Percentiles rank a stretch among this genome's conserved stretches.
Evolutionary conservation across 2,329 filamentous ascomycete genomes (phyloP).

Genomic region (Venturiaceae sp.): DNA sequence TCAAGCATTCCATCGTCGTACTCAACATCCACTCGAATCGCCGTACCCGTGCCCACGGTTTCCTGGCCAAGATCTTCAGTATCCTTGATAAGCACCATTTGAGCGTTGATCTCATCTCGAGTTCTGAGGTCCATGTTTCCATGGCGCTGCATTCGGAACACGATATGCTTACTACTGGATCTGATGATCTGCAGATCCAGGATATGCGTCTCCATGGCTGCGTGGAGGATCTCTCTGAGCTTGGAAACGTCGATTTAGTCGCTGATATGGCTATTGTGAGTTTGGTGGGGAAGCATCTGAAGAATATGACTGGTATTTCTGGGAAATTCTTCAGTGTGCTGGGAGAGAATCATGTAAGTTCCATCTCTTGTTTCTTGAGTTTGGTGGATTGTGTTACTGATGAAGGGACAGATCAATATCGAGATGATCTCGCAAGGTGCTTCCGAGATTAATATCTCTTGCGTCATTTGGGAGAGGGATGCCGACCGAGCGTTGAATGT

Average conservation of each 20-base stretch:
- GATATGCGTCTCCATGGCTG: slow-evolving; percentile 37
- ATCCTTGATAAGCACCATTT: slow-evolving; percentile 80
- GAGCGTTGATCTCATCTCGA: slow-evolving; percentile 93
- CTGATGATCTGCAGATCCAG: slow-evolving; percentile 36
- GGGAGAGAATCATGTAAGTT: slow-evolving; percentile 61
- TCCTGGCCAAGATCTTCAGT: slow-evolving; percentile 87
- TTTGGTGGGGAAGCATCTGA: slow-evolving; percentile 90
- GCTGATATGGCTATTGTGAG: slow-evolving; percentile 92
- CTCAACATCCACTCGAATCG: slow-evolving; percentile 98
- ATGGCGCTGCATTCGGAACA: slow-evolving; percentile 82
- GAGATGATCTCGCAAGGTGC: slow-evolving; percentile 99
- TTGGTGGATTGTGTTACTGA: too few species aligned
- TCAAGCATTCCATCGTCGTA: slow-evolving; percentile 93
- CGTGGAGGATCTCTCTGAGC: slow-evolving; percentile 63
- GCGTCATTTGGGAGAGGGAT: slow-evolving; percentile 86
- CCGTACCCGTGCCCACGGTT: slow-evolving; percentile 89
- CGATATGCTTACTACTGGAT: slow-evolving; percentile 14
- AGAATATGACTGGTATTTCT: slow-evolving; percentile 88
- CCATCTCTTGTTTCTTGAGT: too few species aligned
- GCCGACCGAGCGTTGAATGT: slow-evolving; percentile 92
- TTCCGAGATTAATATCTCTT: slow-evolving; percentile 98
- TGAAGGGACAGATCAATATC: slow-evolving; percentile 75
- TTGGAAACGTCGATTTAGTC: slow-evolving; percentile 84
- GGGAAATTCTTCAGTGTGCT: slow-evolving; percentile 92
- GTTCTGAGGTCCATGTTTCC: slow-evolving; percentile 92